These are phyloP conservation scores for Metschnikowia shivogae DNA, from an alignment of 805 yeast species.

Conservation along the genomic window DNA sequence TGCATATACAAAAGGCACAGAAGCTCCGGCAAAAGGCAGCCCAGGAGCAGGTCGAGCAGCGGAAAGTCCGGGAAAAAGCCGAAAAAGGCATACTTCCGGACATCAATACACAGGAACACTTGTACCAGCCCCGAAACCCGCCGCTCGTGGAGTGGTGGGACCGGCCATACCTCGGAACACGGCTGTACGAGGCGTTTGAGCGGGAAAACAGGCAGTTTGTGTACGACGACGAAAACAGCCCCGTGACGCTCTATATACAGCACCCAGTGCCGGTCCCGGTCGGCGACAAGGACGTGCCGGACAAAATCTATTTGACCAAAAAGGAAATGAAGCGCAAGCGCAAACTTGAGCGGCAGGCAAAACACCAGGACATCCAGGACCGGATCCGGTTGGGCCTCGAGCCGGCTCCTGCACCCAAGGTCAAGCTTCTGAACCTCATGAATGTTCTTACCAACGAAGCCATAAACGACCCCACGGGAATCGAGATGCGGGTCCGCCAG, in stretches of 20 bases:
- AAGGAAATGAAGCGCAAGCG: constrained; percentile 72
- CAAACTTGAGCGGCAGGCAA: constrained; percentile 59
- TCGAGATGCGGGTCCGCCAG: constrained; percentile 64
- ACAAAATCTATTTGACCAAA: constrained; percentile 64
- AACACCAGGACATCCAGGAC: constrained; percentile 69
- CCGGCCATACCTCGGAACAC: constrained; percentile 44
- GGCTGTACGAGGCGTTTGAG: constrained; percentile 33
- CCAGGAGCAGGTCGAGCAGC: constrained; percentile 13
- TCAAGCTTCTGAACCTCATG: constrained; percentile 80
- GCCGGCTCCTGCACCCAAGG: constrained; percentile 87
- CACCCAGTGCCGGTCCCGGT: constrained; percentile 72
- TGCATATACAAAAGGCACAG: constrained; percentile 52
- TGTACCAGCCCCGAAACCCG: constrained; percentile 45
- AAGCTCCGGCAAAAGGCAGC: constrained; percentile 40
- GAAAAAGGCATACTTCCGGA: constrained; percentile 50
- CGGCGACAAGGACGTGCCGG: constrained; percentile 21
- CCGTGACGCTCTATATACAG: constrained; percentile 68
- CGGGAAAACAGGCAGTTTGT: constrained; percentile 18
- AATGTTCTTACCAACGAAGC: constrained; percentile 81
- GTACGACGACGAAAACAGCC: constrained; percentile 38
- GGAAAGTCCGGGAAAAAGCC: constrained; percentile 30
- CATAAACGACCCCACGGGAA: constrained; percentile 81
- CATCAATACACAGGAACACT: constrained; percentile 50
- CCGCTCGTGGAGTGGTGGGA: constrained; percentile 93
- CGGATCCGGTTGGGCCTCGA: constrained; percentile 74